Evolutionary conservation across 2,329 filamentous ascomycete genomes (phyloP).

Genomic region (Pseudogymnoascus sp.): DNA sequence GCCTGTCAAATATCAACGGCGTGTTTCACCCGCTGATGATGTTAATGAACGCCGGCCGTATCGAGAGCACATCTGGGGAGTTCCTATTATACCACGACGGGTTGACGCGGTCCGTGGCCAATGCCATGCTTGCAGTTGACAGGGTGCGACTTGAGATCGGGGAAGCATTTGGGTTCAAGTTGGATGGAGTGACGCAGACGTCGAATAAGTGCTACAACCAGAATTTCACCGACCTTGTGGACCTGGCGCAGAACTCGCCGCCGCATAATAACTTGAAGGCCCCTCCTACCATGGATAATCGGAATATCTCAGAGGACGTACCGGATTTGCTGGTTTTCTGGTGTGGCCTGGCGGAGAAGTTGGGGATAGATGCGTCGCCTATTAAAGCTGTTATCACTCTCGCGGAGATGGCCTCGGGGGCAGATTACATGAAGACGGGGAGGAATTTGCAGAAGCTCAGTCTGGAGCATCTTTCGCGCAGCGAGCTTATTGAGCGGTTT

Average conservation of each 20-base stretch:
- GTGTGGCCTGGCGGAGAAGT: slow-evolving; percentile 17
- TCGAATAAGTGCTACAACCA: slow-evolving; percentile 24
- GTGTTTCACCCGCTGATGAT: slow-evolving; percentile 24
- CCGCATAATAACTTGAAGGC: slow-evolving; percentile 21
- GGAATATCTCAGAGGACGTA: slow-evolving; percentile 22
- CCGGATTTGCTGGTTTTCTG: slow-evolving; percentile 19
- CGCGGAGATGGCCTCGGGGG: slow-evolving; percentile 17
- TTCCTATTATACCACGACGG: slow-evolving; percentile 16
- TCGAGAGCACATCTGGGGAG: slow-evolving; percentile 21
- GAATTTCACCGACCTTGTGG: slow-evolving; percentile 19
- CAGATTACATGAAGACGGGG: slow-evolving; percentile 10
- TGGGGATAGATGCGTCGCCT: slow-evolving; percentile 18
- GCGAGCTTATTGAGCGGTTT: neutral
- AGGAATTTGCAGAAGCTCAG: neutral
- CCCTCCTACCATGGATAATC: slow-evolving; percentile 15
- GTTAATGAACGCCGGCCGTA: slow-evolving; percentile 24
- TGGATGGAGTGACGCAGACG: slow-evolving; percentile 18
- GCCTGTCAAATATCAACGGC: slow-evolving; percentile 23
- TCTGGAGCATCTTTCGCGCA: neutral
- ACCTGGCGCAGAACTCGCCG: slow-evolving; percentile 18
- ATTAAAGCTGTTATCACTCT: slow-evolving; percentile 17
- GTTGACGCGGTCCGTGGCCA: neutral
- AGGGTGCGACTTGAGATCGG: slow-evolving; percentile 19
- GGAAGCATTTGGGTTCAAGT: slow-evolving; percentile 18
- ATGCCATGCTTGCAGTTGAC: slow-evolving; percentile 20